These are phyloP conservation scores for Termitomyces sp. DNA, from an alignment of 768 basidiomycete genomes.

Conservation along the genomic window DNA sequence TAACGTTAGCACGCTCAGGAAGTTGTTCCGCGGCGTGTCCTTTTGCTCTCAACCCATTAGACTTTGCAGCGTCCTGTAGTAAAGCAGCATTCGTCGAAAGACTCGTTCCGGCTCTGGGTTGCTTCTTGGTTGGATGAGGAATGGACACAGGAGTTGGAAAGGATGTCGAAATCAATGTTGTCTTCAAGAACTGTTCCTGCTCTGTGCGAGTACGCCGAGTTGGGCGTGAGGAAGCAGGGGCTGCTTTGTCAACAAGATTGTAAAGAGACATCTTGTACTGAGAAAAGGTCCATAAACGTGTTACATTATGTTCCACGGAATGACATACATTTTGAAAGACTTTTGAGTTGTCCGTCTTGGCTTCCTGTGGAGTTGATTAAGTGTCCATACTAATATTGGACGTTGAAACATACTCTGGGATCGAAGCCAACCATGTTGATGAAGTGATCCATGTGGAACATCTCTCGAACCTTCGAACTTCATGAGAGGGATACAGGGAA, in stretches of 20 bases:
- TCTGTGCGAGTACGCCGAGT: conserved; percentile 58
- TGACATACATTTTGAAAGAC: conserved; percentile 69
- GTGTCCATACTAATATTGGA: background rate
- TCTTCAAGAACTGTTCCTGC: conserved; percentile 39
- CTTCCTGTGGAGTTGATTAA: conserved; percentile 36
- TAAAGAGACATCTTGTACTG: conserved; percentile 57
- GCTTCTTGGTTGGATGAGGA: conserved; percentile 13
- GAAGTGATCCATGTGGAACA: conserved; percentile 85
- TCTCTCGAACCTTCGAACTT: conserved; percentile 63
- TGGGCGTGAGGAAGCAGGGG: conserved; percentile 43
- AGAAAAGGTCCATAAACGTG: conserved; percentile 6
- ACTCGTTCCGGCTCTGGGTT: conserved; percentile 15
- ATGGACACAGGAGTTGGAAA: conserved; percentile 14
- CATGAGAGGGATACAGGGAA: conserved; percentile 1
- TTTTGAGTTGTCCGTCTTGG: conserved; percentile 63
- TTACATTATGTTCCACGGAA: background rate
- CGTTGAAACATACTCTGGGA: conserved; percentile 49
- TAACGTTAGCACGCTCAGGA: background rate
- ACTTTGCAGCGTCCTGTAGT: conserved; percentile 21
- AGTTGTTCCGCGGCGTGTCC: conserved; percentile 1
- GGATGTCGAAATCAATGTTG: conserved; percentile 20
- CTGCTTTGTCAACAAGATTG: conserved; percentile 51
- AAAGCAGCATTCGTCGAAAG: conserved; percentile 18
- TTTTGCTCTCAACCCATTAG: conserved; percentile 10
- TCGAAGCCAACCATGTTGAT: conserved; percentile 71